Base-by-base conservation (phyloP, 2,329 filamentous ascomycete genomes). In the Stemphylium vesicarium region DNA sequence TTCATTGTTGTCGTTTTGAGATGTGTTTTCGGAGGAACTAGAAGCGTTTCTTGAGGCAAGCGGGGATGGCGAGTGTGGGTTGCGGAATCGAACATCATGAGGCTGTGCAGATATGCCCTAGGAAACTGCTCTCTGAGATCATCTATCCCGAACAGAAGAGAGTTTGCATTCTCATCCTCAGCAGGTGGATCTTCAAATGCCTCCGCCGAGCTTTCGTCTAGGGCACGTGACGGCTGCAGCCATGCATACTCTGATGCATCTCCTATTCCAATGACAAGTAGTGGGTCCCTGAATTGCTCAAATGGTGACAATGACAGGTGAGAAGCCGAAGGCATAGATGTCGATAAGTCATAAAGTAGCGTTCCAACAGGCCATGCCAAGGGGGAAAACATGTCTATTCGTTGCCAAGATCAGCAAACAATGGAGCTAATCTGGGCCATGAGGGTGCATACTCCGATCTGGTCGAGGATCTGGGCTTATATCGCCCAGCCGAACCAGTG, bases 341-440 rank as follows among this genome's bases (percentile, higher is more conserved):
- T 92, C 53, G 90, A 88, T 59, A 97, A 84, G 73, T 96, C 90
- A 82, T 95, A 97, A 67, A 97, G 84, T 57, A 98, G 89, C 69
- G 88, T 87, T 57, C 94, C 94, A 64, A 88, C 85, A 10, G 92
- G 92, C 75, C 95, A 96, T 12, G 90, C 91, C 68, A 95, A 80
- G 36, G 94, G 94, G 54, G 92, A 96, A 78, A 98, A 97, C 88
- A 95, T 93, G 77, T 92, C 92, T 96, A 74, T 48, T 57, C 33
- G 37, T 59, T 53, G 60, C 63, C 59, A 68, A 65, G 60, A 69
- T 75, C 62, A 75, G 72, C 60, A 62, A 59, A 68, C 42, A 38
- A 49, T 35, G 68, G 52, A 70, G 59, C 45, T 43, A 54, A 42
- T 39, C 37, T 37, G 26, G 57, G 48, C 45, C 39, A 51, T 62